These are phyloP conservation scores for Melampsora occidentalis DNA, from an alignment of 1,284 basidiomycete species.

Conservation along the genomic window DNA sequence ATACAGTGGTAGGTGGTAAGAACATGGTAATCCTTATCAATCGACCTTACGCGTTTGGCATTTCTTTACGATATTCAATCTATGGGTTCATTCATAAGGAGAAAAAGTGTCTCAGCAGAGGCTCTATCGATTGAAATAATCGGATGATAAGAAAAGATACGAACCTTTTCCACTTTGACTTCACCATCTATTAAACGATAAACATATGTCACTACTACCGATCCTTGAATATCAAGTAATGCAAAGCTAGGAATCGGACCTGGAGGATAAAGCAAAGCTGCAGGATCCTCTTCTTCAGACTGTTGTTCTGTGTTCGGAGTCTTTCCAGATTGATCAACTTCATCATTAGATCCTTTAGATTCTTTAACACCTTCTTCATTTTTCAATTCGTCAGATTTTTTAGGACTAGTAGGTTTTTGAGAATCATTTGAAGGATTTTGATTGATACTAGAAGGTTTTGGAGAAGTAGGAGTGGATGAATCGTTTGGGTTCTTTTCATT, in stretches of 20 bases:
- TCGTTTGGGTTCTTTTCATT: conserved; percentile 18
- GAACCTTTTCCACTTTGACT: conserved; percentile 53
- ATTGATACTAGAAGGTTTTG: not conserved
- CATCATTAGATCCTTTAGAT: not conserved
- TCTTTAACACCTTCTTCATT: not conserved
- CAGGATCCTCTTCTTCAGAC: conserved; percentile 8
- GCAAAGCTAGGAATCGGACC: conserved; percentile 79
- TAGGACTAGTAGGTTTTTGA: too few relatives aligned
- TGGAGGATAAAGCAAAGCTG: conserved; percentile 30
- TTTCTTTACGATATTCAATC: conserved; percentile 43
- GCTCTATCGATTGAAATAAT: conserved; percentile 51
- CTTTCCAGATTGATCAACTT: not conserved
- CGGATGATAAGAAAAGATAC: not conserved
- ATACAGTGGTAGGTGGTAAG: too few relatives aligned
- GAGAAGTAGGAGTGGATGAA: not conserved
- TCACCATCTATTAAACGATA: conserved; percentile 92
- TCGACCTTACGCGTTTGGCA: conserved; percentile 25
- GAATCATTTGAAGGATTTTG: not conserved
- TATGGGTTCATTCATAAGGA: not conserved
- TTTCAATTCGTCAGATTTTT: not conserved
- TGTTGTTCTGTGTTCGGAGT: not conserved
- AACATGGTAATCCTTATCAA: not conserved
- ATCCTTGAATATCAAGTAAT: conserved; percentile 89
- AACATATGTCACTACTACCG: conserved; percentile 90
- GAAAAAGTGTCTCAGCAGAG: conserved; percentile 47